Percentiles rank a stretch among this genome's conserved stretches.
Evolutionary conservation across 257 asterid species (phyloP).

Genomic region (Fraxinus anomala): DNA sequence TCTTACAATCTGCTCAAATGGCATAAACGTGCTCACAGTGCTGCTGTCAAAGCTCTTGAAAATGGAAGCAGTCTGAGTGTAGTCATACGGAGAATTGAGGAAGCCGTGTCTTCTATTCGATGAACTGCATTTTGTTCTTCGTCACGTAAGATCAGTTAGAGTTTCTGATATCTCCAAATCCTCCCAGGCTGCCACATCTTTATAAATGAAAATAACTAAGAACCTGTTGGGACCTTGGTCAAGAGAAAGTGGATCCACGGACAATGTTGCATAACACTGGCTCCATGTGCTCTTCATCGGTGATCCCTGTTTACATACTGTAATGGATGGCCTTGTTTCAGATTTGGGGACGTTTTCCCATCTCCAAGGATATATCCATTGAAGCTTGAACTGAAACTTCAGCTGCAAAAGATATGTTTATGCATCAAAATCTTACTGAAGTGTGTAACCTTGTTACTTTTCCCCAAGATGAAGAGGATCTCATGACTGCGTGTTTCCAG

Average conservation of each 20-base stretch:
- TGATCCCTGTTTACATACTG: not conserved
- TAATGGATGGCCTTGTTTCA: not conserved
- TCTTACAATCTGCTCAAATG: constrained; percentile 82
- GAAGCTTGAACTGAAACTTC: not conserved
- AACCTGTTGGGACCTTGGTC: not conserved
- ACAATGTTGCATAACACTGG: not conserved
- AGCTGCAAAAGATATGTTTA: not conserved
- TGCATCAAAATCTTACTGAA: not conserved
- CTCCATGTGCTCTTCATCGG: not conserved
- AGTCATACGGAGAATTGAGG: constrained; percentile 74
- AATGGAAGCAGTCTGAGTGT: constrained; percentile 66
- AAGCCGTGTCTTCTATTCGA: constrained; percentile 51
- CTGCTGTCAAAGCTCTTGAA: constrained; percentile 77
- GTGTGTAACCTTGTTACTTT: not conserved
- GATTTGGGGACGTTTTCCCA: not conserved
- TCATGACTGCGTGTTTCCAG: not conserved
- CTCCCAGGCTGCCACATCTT: not conserved
- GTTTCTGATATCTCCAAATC: not conserved
- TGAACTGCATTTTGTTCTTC: constrained; percentile 28
- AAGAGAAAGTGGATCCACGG: not conserved
- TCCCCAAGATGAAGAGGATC: not conserved
- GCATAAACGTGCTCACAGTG: constrained; percentile 84
- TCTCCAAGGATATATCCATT: not conserved
- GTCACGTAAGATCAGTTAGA: constrained; percentile 1
- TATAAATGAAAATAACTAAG: not conserved